Percentiles rank a stretch among this genome's conserved stretches.
Evolutionary conservation across 2,329 filamentous ascomycete genomes (phyloP).

Genomic region (Phyllosticta citrichinensis): DNA sequence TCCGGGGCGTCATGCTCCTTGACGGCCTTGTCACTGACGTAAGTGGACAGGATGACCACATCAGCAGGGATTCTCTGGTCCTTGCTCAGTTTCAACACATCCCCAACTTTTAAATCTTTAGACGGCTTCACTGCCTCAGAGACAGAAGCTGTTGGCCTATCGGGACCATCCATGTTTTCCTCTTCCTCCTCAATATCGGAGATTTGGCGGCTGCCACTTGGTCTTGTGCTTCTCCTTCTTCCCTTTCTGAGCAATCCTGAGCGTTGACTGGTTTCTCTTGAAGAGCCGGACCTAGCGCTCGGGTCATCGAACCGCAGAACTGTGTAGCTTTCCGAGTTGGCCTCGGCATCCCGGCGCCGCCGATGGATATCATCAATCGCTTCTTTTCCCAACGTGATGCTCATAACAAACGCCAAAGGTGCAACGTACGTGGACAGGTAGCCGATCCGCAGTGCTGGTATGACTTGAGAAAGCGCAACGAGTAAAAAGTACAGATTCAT

Average conservation of each 20-base stretch:
- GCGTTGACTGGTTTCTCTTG: slow-evolving; percentile 3
- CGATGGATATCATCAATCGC: slow-evolving; percentile 86
- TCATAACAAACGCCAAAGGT: slow-evolving; percentile 80
- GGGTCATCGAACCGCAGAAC: slow-evolving; percentile 63
- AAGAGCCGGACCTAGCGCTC: slow-evolving; percentile 18
- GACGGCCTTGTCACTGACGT: slow-evolving; percentile 29
- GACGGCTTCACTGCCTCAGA: slow-evolving; percentile 70
- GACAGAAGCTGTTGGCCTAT: slow-evolving; percentile 38
- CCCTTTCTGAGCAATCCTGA: slow-evolving; percentile 24
- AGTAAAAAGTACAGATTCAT: slow-evolving; percentile 99
- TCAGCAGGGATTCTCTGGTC: slow-evolving; percentile 91
- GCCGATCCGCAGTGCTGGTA: slow-evolving; percentile 80
- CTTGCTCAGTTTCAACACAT: slow-evolving; percentile 86
- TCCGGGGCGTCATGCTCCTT: slow-evolving; percentile 3
- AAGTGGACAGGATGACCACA: slow-evolving; percentile 83
- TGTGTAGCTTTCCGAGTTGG: slow-evolving; percentile 82
- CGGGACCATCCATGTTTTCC: slow-evolving; percentile 30
- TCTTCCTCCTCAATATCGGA: slow-evolving; percentile 64
- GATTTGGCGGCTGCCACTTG: slow-evolving; percentile 36
- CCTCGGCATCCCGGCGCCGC: slow-evolving; percentile 78
- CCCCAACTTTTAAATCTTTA: slow-evolving; percentile 81
- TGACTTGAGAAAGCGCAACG: slow-evolving; percentile 86
- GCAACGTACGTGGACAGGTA: slow-evolving; percentile 93
- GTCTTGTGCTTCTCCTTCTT: slow-evolving; percentile 27
- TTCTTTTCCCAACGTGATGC: slow-evolving; percentile 91